Conservation (phyloP, 2,329 filamentous ascomycete genomes). For the Beauveria bassiana region DNA sequence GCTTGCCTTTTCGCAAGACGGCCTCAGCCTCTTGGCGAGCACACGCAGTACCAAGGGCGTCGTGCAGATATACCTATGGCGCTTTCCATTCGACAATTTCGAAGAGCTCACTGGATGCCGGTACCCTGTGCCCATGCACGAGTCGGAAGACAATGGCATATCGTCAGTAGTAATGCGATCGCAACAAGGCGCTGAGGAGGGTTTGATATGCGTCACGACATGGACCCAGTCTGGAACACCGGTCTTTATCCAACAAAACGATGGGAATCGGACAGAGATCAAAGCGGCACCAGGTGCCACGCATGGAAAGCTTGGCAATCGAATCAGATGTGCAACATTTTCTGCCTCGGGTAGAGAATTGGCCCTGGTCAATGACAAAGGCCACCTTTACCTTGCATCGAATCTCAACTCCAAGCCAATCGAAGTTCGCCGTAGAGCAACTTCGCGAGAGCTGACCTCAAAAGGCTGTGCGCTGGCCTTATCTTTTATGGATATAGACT, state of each 20-base stretch:
- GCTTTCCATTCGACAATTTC: slow-evolving; percentile 28
- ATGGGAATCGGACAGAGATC: slow-evolving; percentile 28
- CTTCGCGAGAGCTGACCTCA: slow-evolving; percentile 28
- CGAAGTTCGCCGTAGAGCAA: slow-evolving; percentile 28
- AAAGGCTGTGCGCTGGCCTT: slow-evolving; percentile 30
- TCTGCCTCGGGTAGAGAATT: slow-evolving; percentile 30
- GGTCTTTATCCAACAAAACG: slow-evolving; percentile 29
- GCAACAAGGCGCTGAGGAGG: slow-evolving; percentile 24
- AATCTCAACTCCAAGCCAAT: slow-evolving; percentile 31
- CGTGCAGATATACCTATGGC: slow-evolving; percentile 30
- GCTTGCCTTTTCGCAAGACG: slow-evolving; percentile 31
- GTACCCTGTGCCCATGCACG: slow-evolving; percentile 31
- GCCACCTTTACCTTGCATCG: slow-evolving; percentile 29
- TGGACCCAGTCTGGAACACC: slow-evolving; percentile 36
- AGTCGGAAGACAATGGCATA: slow-evolving; percentile 33
- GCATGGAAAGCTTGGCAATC: slow-evolving; percentile 28
- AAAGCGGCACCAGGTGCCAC: slow-evolving; percentile 21
- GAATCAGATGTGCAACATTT: slow-evolving; percentile 32
- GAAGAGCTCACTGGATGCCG: slow-evolving; percentile 28
- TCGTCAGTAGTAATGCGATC: slow-evolving; percentile 29
- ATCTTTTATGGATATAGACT: slow-evolving; percentile 28
- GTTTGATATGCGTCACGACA: slow-evolving; percentile 30
- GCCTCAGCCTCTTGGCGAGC: slow-evolving; percentile 30
- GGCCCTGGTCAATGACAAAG: slow-evolving; percentile 33
- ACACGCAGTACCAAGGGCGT: slow-evolving; percentile 28